Evolutionary conservation across 2,329 filamentous ascomycete genomes (phyloP).

Genomic region (Thielaviopsis populi): DNA sequence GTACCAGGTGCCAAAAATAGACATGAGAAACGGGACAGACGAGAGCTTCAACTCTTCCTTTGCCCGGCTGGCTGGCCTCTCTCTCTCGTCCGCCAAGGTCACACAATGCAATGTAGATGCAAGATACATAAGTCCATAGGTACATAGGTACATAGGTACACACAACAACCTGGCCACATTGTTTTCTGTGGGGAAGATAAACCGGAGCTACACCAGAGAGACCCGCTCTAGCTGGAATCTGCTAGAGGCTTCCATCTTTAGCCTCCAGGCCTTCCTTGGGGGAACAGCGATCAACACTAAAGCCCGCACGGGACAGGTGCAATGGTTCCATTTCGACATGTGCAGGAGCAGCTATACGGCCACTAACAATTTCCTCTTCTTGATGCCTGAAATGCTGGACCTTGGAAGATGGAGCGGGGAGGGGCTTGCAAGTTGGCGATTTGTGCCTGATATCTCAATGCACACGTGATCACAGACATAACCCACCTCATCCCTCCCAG

Average conservation of each 20-base stretch:
- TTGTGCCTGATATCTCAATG: not conserved
- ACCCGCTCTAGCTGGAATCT: slow-evolving; percentile 1
- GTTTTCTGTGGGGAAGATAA: not conserved
- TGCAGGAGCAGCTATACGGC: not conserved
- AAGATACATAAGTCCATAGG: too few relatives aligned
- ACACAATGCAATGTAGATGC: too few relatives aligned
- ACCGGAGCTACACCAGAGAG: not conserved
- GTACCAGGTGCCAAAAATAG: too few relatives aligned
- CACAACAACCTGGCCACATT: not conserved
- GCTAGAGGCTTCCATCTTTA: slow-evolving; percentile 5
- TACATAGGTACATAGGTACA: too few relatives aligned
- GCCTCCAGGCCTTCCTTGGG: not conserved
- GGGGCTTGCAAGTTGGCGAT: not conserved
- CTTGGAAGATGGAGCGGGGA: too few relatives aligned
- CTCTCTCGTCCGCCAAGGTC: too few relatives aligned
- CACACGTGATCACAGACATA: not conserved
- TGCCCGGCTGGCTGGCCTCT: not conserved
- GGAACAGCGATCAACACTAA: slow-evolving; percentile 1
- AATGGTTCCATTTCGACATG: not conserved
- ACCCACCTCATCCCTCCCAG: not conserved
- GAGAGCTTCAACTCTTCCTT: not conserved
- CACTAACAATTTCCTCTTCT: not conserved
- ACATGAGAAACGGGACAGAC: not conserved
- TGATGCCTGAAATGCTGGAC: not conserved
- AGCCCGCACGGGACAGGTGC: not conserved